phyloP scores from a whole-genome alignment of 495 filamentous ascomycete species.

The Aspergillus sparsus region DNA sequence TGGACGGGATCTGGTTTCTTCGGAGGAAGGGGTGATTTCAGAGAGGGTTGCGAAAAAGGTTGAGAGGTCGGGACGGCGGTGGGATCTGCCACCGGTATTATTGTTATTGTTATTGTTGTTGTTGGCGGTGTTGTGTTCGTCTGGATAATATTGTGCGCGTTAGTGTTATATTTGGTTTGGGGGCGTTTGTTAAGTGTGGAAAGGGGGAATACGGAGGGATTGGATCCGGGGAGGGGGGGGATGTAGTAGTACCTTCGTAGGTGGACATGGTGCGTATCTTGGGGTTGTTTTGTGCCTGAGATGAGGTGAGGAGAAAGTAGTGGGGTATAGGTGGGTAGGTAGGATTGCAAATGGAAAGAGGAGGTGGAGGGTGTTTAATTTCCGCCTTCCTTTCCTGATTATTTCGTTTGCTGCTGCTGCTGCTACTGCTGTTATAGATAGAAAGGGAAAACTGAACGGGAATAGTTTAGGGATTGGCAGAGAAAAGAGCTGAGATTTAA shows the following conservation, averaged over 20 bases:
- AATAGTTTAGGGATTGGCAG: not conserved
- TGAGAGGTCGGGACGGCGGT: constrained; percentile 77
- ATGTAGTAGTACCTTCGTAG: constrained; percentile 52
- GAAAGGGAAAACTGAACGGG: not conserved
- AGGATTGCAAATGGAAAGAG: not conserved
- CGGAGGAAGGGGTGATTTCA: constrained; percentile 53
- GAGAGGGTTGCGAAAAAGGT: constrained; percentile 81
- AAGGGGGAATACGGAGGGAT: not conserved
- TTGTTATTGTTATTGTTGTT: constrained; percentile 22
- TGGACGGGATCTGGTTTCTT: constrained; percentile 43
- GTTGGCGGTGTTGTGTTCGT: constrained; percentile 74
- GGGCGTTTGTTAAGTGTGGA: constrained; percentile 7
- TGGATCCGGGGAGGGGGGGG: constrained; percentile 2
- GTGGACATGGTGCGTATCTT: constrained; percentile 48
- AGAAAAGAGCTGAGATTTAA: not conserved
- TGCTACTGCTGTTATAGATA: not conserved
- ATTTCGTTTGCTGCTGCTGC: not conserved
- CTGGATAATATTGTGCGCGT: constrained; percentile 41
- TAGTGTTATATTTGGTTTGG: too few species aligned
- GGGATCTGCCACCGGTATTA: constrained; percentile 21
- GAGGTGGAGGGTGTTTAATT: not conserved
- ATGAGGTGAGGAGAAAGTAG: constrained; percentile 4
- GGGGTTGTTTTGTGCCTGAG: constrained; percentile 4
- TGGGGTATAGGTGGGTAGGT: not conserved
- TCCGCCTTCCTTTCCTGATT: not conserved